A percentile compares a stretch with the other conserved stretches of the same genome.
Conservation (phyloP, 495 filamentous ascomycete genomes). For the Penicillium canariense region DNA sequence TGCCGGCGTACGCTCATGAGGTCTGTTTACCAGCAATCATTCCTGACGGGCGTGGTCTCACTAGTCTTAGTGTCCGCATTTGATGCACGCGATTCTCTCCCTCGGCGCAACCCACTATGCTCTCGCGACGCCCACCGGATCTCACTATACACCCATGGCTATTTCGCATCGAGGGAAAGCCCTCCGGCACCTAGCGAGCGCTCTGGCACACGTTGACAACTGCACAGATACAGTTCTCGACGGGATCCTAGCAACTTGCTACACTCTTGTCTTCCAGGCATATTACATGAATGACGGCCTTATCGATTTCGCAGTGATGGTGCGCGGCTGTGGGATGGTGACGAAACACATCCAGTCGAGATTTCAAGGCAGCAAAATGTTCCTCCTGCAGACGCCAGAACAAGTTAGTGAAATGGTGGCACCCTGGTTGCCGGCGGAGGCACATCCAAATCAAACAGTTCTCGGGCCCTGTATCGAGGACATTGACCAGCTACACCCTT, state of each 20-base stretch:
- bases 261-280: neutral
- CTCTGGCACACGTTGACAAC: neutral
- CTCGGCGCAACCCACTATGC: neutral
- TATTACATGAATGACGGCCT: slow-evolving; percentile 53
- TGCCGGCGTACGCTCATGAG: neutral
- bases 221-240: neutral
- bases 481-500: neutral
- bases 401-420: neutral
- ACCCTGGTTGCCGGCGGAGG: neutral
- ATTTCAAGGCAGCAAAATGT: neutral
- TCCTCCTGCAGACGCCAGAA: neutral
- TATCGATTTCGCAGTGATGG: slow-evolving; percentile 61
- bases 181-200: neutral
- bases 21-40: neutral
- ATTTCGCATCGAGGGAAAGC: neutral
- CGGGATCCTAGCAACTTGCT: neutral
- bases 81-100: neutral
- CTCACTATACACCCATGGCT: neutral
- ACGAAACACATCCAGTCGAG: neutral
- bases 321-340: slow-evolving; percentile 38
- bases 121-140: neutral
- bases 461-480: neutral
- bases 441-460: neutral
- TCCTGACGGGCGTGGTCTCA: neutral
- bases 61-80: neutral